Evolutionary conservation across 331 rosid genomes (phyloP).

Genomic region (Arachis monticola): DNA sequence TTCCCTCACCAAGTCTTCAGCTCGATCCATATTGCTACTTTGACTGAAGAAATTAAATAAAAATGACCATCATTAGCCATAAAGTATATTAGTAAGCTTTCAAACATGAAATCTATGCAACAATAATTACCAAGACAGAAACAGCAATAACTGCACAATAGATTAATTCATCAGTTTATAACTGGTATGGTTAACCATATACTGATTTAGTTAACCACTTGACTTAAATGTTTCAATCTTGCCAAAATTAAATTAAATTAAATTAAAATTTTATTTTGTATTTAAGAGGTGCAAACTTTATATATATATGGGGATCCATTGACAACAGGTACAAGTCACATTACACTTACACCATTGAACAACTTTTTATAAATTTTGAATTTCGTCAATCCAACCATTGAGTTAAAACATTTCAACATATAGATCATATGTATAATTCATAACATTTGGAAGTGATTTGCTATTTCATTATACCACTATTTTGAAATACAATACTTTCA

Average conservation of each 20-base stretch:
- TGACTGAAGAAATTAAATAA: constrained; percentile 57
- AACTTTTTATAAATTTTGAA: too few species aligned
- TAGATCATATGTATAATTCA: too few species aligned
- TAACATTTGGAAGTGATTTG: too few species aligned
- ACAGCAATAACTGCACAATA: constrained; percentile 22
- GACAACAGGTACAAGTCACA: too few species aligned
- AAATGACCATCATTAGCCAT: constrained; percentile 25
- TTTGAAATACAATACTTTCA: too few species aligned
- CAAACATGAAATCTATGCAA: constrained; percentile 11
- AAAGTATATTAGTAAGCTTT: background rate
- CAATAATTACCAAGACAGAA: constrained; percentile 15
- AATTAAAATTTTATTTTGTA: background rate
- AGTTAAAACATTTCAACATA: too few species aligned
- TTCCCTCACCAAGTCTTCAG: constrained; percentile 91
- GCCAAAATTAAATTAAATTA: background rate
- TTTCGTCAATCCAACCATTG: too few species aligned
- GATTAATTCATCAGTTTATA: background rate
- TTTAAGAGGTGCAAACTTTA: too few species aligned
- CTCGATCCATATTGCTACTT: constrained; percentile 73
- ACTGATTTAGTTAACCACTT: constrained; percentile 27
- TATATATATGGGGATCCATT: too few species aligned
- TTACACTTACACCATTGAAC: too few species aligned
- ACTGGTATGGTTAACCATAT: background rate
- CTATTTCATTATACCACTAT: too few species aligned
- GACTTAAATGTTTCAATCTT: constrained; percentile 5